Percentiles rank a stretch among this genome's conserved stretches.
Conservation (phyloP, 75 land plant genomes). For the Cupressus sempervirens region DNA sequence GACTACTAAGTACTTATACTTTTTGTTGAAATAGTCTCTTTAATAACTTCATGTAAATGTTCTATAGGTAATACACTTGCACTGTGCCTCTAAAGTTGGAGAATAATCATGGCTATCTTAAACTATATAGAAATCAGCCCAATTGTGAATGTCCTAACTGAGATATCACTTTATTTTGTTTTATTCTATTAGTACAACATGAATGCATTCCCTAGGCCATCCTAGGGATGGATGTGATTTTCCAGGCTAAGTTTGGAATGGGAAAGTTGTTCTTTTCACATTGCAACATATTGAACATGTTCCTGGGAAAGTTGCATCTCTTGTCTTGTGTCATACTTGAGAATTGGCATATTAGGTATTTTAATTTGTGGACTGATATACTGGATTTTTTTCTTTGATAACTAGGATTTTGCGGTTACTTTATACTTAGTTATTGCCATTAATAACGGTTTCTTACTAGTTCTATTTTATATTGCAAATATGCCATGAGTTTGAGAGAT, state of each 20-base stretch:
- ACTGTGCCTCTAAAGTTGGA: constrained; percentile 6
- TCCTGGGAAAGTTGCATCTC: constrained; percentile 72
- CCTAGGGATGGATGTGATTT: constrained; percentile 98
- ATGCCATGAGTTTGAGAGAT: too few species aligned
- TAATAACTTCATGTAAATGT: too few species aligned
- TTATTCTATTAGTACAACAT: constrained; percentile 89
- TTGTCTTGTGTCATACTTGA: constrained; percentile 94
- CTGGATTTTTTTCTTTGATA: not conserved
- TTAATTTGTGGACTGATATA: constrained; percentile 30
- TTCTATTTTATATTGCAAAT: too few species aligned
- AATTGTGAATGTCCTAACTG: constrained; percentile 6
- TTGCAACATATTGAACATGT: constrained; percentile 85
- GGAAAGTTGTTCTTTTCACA: constrained; percentile 95
- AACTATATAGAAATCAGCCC: not conserved
- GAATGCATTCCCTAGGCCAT: too few species aligned
- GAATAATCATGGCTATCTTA: constrained; percentile 13
- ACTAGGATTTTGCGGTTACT: not conserved
- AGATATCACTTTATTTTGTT: constrained; percentile 32
- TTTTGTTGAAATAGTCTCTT: not conserved
- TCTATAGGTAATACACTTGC: constrained; percentile 26
- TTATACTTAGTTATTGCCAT: too few species aligned
- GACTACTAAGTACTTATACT: too few species aligned
- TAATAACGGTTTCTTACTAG: too few species aligned
- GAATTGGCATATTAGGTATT: constrained; percentile 96
- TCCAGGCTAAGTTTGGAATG: constrained; percentile 99